A percentile compares a stretch with the other conserved stretches of the same genome.
Conservation (phyloP, 495 filamentous ascomycete species). For the Penicillium pulvis region DNA sequence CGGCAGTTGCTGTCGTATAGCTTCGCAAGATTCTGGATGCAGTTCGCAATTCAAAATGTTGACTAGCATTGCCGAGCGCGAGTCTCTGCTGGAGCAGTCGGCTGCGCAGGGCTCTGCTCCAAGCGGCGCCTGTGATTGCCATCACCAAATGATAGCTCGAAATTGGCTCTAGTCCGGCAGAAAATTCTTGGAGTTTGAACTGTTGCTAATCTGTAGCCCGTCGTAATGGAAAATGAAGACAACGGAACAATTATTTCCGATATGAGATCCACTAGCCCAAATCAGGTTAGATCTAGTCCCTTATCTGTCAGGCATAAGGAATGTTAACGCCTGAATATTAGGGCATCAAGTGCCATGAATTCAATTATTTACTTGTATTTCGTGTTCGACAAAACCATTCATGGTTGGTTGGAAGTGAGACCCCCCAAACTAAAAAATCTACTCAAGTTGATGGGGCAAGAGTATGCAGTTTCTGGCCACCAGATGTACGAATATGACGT, state of each 20-base stretch:
- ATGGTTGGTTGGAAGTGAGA: too few species aligned
- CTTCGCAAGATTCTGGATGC: constrained; percentile 5
- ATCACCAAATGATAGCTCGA: constrained; percentile 14
- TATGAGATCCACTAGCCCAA: constrained; percentile 10
- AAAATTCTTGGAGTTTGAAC: not conserved
- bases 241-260: constrained; percentile 20
- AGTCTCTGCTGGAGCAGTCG: constrained; percentile 21
- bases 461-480: too few species aligned
- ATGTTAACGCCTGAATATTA: not conserved
- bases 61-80: constrained; percentile 4
- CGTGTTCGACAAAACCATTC: too few species aligned
- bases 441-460: too few species aligned
- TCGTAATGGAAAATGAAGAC: not conserved
- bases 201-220: not conserved
- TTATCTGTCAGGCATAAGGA: constrained; percentile 12
- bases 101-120: constrained; percentile 31
- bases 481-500: too few species aligned
- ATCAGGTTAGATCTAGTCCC: constrained; percentile 15
- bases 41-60: not conserved
- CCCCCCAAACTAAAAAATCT: too few species aligned
- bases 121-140: constrained; percentile 19
- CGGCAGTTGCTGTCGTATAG: constrained; percentile 2
- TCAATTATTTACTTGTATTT: too few species aligned
- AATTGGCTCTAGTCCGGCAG: not conserved
- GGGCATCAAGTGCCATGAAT: not conserved